phyloP scores from a whole-genome alignment of 2,329 filamentous ascomycete genomes.

The Camptophora hylomeconis region DNA sequence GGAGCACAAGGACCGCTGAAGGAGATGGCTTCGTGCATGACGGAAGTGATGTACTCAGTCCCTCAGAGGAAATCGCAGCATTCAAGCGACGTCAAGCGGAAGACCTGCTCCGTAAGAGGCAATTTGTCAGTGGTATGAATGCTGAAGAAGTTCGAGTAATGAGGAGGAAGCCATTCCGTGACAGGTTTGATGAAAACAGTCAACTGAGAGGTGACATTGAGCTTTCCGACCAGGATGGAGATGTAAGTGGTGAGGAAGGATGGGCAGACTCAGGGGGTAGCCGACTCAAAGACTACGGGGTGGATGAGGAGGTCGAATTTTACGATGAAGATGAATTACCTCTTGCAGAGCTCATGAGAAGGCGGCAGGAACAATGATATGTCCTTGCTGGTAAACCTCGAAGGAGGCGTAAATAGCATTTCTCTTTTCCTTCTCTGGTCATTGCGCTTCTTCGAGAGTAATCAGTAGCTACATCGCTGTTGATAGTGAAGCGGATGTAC shows the following conservation, averaged over 20 bases:
- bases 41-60: constrained; percentile 19
- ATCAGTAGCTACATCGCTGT: no score
- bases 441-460: no score
- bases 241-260: constrained; percentile 41
- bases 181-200: constrained; percentile 21
- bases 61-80: constrained; percentile 34
- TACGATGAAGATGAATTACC: constrained; percentile 51
- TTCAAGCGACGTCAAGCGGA: constrained; percentile 42
- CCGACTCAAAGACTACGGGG: constrained; percentile 48
- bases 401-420: no score
- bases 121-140: no score
- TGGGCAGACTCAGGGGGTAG: constrained; percentile 54
- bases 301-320: constrained; percentile 52
- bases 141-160: constrained; percentile 23
- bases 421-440: no score
- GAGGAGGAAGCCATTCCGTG: constrained; percentile 29
- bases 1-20: constrained; percentile 7
- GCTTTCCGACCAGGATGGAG: constrained; percentile 14
- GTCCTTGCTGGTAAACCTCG: no score
- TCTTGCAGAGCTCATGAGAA: constrained; percentile 39
- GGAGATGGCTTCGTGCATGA: constrained; percentile 19
- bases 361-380: constrained; percentile 22
- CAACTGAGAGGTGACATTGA: constrained; percentile 11
- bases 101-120: constrained; percentile 35
- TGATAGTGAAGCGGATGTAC: no score